Conservation (phyloP, 2,329 filamentous ascomycete genomes). For the Penicillium sp. region DNA sequence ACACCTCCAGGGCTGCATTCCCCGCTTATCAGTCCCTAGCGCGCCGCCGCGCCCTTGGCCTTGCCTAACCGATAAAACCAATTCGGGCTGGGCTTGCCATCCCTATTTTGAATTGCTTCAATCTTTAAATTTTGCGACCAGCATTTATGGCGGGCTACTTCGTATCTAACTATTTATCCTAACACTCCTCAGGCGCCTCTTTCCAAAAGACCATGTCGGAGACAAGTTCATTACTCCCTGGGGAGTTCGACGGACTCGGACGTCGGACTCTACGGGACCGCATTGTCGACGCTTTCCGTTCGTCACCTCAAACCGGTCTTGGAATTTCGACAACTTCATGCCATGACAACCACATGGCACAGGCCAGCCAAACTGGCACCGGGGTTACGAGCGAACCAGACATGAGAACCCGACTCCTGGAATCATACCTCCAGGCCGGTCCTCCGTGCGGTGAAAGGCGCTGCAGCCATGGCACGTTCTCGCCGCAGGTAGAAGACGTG, state of each 20-base stretch:
- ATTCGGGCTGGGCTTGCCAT: not conserved
- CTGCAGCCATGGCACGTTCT: constrained; percentile 75
- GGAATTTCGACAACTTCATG: constrained; percentile 6
- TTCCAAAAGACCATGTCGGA: constrained; percentile 24
- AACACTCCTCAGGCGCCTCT: not conserved
- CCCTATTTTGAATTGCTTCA: constrained; percentile 2
- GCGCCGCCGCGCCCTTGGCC: constrained; percentile 15
- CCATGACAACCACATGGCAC: not conserved
- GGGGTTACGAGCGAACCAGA: constrained; percentile 24
- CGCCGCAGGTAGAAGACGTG: constrained; percentile 61
- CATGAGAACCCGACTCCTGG: constrained; percentile 38
- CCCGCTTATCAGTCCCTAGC: constrained; percentile 21
- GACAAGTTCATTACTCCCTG: constrained; percentile 20
- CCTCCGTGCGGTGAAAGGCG: constrained; percentile 41
- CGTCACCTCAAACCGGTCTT: constrained; percentile 12
- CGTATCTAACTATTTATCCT: not conserved
- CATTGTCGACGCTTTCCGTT: constrained; percentile 32
- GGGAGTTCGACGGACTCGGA: constrained; percentile 20
- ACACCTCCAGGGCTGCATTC: not conserved
- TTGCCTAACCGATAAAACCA: constrained; percentile 16
- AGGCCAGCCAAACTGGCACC: not conserved
- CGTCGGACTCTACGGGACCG: constrained; percentile 32
- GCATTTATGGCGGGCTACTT: constrained; percentile 7
- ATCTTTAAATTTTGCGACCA: constrained; percentile 1
- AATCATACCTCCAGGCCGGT: constrained; percentile 38